Evolutionary conservation across 2,329 filamentous ascomycete species (phyloP).

Genomic region (Blastomyces emzantsi): DNA sequence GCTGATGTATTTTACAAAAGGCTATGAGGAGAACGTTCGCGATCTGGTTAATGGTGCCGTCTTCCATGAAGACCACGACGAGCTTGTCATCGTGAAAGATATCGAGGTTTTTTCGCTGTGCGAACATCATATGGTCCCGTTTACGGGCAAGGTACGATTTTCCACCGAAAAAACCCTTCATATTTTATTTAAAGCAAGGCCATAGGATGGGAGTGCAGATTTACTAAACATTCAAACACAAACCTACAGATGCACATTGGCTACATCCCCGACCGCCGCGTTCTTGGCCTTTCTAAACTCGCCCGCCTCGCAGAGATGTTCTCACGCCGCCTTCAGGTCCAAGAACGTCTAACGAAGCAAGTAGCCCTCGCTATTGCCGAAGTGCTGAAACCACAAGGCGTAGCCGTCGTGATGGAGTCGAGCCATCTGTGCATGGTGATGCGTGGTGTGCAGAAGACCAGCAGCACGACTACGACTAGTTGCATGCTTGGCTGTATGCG

Average conservation of each 20-base stretch:
- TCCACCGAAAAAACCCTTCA: background rate
- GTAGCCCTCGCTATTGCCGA: conserved; percentile 91
- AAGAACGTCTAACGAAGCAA: conserved; percentile 92
- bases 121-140: conserved; percentile 95
- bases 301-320: conserved; percentile 97
- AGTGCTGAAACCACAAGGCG: conserved; percentile 84
- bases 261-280: conserved; percentile 84
- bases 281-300: conserved; percentile 92
- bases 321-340: conserved; percentile 82
- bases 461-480: conserved; percentile 80
- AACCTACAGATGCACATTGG: conserved; percentile 83
- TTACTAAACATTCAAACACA: conserved; percentile 5
- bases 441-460: conserved; percentile 93
- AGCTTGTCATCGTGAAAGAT: conserved; percentile 95
- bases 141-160: conserved; percentile 71
- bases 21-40: conserved; percentile 87
- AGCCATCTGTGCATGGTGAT: conserved; percentile 98
- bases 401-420: conserved; percentile 95
- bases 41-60: conserved; percentile 90
- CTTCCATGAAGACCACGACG: conserved; percentile 94
- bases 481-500: conserved; percentile 97
- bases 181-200: too few species aligned
- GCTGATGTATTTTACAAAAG: conserved; percentile 91
- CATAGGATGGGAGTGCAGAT: too few species aligned
- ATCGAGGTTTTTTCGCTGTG: conserved; percentile 93